Percentiles rank a stretch among this genome's conserved stretches.
These are phyloP conservation scores for Dryadomyces quercus-mongolicae DNA, from an alignment of 2,329 filamentous ascomycete species.

Conservation along the genomic window DNA sequence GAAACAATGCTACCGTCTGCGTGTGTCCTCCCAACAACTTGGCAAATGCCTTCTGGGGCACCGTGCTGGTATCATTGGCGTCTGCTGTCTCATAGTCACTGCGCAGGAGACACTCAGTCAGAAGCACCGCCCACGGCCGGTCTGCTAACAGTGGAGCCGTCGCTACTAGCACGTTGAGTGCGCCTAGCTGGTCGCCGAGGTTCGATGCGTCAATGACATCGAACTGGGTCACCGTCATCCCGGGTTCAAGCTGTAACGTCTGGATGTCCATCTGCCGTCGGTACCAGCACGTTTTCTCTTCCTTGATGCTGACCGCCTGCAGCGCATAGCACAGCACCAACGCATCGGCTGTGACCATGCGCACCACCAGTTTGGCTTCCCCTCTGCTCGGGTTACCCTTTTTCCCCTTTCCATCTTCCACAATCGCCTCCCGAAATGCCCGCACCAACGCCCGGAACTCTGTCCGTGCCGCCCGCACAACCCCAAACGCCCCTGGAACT, in stretches of 20 bases:
- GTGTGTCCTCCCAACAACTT: constrained; percentile 33
- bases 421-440: constrained; percentile 22
- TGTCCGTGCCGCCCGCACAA: constrained; percentile 22
- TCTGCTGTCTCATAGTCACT: constrained; percentile 11
- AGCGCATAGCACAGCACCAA: constrained; percentile 40
- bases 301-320: constrained; percentile 20
- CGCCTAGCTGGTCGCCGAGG: constrained; percentile 29
- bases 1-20: constrained; percentile 31
- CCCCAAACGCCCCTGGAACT: not conserved
- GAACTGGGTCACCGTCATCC: constrained; percentile 31
- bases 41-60: constrained; percentile 19
- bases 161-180: constrained; percentile 32
- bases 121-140: constrained; percentile 31
- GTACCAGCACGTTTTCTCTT: constrained; percentile 22
- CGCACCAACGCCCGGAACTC: constrained; percentile 35
- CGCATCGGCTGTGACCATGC: constrained; percentile 35
- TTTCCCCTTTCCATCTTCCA: constrained; percentile 6
- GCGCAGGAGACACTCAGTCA: constrained; percentile 31
- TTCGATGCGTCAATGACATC: constrained; percentile 44
- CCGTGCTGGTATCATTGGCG: not conserved
- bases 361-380: constrained; percentile 22
- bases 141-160: constrained; percentile 32
- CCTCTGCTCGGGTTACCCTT: not conserved
- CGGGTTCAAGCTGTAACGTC: constrained; percentile 27
- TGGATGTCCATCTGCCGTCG: constrained; percentile 26